These are phyloP conservation scores for Fusarium subtropicale DNA, from an alignment of 2,329 filamentous ascomycete genomes.

Conservation along the genomic window DNA sequence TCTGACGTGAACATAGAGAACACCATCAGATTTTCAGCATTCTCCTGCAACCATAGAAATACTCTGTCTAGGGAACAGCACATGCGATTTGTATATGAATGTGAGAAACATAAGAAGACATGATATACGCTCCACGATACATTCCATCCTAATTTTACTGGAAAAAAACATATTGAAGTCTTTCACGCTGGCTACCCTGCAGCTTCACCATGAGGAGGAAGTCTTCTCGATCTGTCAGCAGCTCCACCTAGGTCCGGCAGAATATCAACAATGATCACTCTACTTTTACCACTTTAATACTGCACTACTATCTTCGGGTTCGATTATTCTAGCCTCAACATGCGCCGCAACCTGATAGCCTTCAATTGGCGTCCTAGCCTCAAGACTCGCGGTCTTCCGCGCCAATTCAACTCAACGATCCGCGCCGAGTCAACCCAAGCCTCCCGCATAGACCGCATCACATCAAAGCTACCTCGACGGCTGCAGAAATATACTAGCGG, in stretches of 20 bases:
- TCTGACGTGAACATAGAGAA: too few species aligned
- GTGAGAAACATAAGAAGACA: too few species aligned
- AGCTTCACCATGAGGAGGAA: not conserved
- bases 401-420: slow-evolving; percentile 12
- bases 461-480: slow-evolving; percentile 70
- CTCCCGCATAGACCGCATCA: slow-evolving; percentile 59
- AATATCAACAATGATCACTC: slow-evolving; percentile 8
- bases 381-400: slow-evolving; percentile 17
- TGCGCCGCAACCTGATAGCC: slow-evolving; percentile 43
- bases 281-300: not conserved
- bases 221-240: slow-evolving; percentile 15
- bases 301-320: not conserved
- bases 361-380: slow-evolving; percentile 42
- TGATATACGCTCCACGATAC: not conserved
- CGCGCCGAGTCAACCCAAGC: slow-evolving; percentile 48
- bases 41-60: too few species aligned
- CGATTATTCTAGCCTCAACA: slow-evolving; percentile 2
- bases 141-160: not conserved
- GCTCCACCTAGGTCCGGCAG: slow-evolving; percentile 21
- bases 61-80: too few species aligned
- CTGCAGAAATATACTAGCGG: slow-evolving; percentile 76
- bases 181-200: slow-evolving; percentile 23
- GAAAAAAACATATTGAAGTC: not conserved
- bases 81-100: too few species aligned
- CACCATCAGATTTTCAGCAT: too few species aligned